Percentiles rank a stretch among this genome's conserved stretches.
phyloP scores from a whole-genome alignment of 2,329 filamentous ascomycete genomes.

The Paradendryphiella salina region DNA sequence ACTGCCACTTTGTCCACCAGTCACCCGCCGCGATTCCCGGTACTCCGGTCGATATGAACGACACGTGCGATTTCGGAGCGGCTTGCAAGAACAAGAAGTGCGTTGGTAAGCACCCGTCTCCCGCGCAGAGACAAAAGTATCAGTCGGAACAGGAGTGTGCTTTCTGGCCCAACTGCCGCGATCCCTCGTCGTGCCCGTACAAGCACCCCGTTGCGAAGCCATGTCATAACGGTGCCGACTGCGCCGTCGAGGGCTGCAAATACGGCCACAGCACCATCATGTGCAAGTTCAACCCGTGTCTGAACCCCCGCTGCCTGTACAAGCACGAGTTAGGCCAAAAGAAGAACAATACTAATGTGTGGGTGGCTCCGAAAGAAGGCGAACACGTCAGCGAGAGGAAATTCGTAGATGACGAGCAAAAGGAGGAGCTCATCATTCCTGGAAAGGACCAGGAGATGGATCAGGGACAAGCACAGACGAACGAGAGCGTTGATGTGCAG shows the following conservation, averaged over 20 bases:
- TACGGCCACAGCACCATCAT: conserved; percentile 84
- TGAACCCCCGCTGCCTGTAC: conserved; percentile 84
- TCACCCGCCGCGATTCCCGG: conserved; percentile 85
- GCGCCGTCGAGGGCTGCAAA: conserved; percentile 78
- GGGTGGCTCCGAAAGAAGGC: conserved; percentile 65
- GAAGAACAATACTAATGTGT: conserved; percentile 78
- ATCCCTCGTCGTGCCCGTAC: conserved; percentile 78
- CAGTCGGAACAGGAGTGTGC: conserved; percentile 86
- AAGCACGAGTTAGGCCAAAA: conserved; percentile 89
- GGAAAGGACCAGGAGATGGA: conserved; percentile 35
- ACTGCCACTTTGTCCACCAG: conserved; percentile 93
- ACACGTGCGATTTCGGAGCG: conserved; percentile 80
- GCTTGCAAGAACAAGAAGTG: conserved; percentile 98
- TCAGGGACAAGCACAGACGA: conserved; percentile 23
- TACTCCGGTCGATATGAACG: conserved; percentile 74
- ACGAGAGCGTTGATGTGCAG: conserved; percentile 28
- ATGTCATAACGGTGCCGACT: conserved; percentile 90
- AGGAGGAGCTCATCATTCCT: conserved; percentile 74
- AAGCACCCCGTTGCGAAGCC: conserved; percentile 83
- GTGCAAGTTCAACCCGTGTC: conserved; percentile 90
- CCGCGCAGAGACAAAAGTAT: conserved; percentile 75
- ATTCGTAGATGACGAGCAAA: conserved; percentile 72
- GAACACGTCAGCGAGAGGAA: conserved; percentile 82
- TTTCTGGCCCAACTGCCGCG: conserved; percentile 90
- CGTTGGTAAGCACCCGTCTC: conserved; percentile 86